Evolutionary conservation across 2,329 filamentous ascomycete species (phyloP).

Genomic region (Fusarium ambrosium): DNA sequence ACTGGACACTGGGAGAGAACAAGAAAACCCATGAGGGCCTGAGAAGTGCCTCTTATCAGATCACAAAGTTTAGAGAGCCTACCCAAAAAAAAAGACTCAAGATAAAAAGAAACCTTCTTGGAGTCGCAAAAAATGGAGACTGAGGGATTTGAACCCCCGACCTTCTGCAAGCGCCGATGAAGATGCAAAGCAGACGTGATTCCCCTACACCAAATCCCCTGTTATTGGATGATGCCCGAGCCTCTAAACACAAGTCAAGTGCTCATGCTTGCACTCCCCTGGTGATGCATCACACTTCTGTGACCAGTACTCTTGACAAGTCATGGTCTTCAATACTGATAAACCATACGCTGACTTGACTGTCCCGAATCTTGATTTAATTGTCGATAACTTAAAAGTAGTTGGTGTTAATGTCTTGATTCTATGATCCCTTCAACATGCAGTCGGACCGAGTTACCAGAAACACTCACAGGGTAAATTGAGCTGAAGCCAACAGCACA

Average conservation of each 20-base stretch:
- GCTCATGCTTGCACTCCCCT: neutral
- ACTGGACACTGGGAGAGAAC: too few relatives aligned
- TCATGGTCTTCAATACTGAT: neutral
- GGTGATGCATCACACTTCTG: neutral
- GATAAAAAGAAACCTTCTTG: neutral
- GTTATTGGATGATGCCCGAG: neutral
- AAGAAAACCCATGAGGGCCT: too few relatives aligned
- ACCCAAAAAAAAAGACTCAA: too few relatives aligned
- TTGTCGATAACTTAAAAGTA: too few relatives aligned
- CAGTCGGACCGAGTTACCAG: neutral
- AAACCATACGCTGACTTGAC: neutral
- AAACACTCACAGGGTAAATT: neutral
- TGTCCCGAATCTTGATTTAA: neutral
- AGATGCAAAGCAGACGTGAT: conserved; percentile 48
- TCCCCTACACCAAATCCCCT: conserved; percentile 49
- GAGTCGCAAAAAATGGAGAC: conserved; percentile 41
- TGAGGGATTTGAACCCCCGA: conserved; percentile 50
- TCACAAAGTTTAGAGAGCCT: too few relatives aligned
- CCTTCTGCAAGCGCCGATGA: conserved; percentile 41
- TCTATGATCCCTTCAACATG: neutral
- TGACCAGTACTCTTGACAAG: neutral
- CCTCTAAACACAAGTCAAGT: neutral
- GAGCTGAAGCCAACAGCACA: neutral
- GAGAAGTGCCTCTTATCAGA: too few relatives aligned
- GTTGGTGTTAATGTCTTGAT: accelerated